A percentile compares a stretch with the other conserved stretches of the same genome.
phyloP scores from a whole-genome alignment of 2,329 filamentous ascomycete species.

The Xylariales sp. region DNA sequence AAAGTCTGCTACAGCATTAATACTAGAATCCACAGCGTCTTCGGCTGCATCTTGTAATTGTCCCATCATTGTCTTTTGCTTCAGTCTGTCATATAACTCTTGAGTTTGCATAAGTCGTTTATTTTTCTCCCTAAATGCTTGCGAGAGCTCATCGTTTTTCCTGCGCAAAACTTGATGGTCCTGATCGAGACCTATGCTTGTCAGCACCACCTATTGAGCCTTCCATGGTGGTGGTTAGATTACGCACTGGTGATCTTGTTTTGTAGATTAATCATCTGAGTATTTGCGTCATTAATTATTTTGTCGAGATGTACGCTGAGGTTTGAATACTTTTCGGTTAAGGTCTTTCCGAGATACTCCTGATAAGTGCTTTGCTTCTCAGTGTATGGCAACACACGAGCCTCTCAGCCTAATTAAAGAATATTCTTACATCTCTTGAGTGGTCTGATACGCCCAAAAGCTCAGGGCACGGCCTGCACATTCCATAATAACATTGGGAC shows the following conservation, averaged over 20 bases:
- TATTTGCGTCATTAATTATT: slow-evolving; percentile 69
- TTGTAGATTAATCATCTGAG: slow-evolving; percentile 63
- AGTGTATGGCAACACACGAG: no score
- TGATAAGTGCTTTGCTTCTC: slow-evolving; percentile 64
- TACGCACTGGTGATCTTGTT: slow-evolving; percentile 60
- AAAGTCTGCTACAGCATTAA: slow-evolving; percentile 22
- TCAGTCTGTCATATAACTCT: slow-evolving; percentile 58
- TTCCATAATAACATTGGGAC: slow-evolving; percentile 79
- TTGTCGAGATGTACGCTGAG: slow-evolving; percentile 68
- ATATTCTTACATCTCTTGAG: slow-evolving; percentile 79
- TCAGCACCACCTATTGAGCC: not conserved
- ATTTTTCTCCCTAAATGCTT: slow-evolving; percentile 65
- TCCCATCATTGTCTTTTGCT: slow-evolving; percentile 48
- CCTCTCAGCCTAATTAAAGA: no score
- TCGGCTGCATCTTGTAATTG: slow-evolving; percentile 52
- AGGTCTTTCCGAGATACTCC: slow-evolving; percentile 64
- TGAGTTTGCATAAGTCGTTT: slow-evolving; percentile 66
- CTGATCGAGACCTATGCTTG: slow-evolving; percentile 43
- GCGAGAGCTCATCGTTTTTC: slow-evolving; percentile 68
- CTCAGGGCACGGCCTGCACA: slow-evolving; percentile 73
- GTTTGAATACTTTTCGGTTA: slow-evolving; percentile 66
- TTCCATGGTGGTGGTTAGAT: not conserved
- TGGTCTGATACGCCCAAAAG: slow-evolving; percentile 85
- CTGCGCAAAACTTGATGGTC: slow-evolving; percentile 61
- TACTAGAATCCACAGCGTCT: slow-evolving; percentile 39